Base-by-base conservation (phyloP, 768 basidiomycete genomes). In the Tylopilus rubrobrunneus region DNA sequence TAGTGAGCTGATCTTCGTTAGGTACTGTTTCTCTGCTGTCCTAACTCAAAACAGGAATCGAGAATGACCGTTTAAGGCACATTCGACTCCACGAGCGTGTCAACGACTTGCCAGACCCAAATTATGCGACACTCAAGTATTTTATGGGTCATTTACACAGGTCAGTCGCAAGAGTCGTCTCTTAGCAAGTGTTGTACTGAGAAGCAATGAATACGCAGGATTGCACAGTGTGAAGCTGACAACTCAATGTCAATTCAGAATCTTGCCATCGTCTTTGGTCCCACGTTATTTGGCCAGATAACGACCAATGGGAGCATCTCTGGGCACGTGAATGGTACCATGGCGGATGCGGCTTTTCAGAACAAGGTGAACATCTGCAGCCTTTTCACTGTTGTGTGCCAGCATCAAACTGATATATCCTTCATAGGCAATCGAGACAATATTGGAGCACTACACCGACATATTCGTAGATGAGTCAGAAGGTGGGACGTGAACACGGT, bases 71-170 rank as follows among this genome's bases (percentile, higher is more conserved):
- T 48, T 75, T 98, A 59, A 83, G 96, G 55, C 96, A 98, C 64
- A 98, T 99, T 58, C 84, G 95, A 47, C 74, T 98, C 49, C 97
- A 99, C 65, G 97, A 98, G 67, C 85, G 94, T 44, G 94, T 99
- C 44, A 99, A 99, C 64, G 96, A 98, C 60, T 79, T 99, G 49
- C 96, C 97, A 12, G 97, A 99, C 72, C 83, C 97, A n/a, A 98
- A 98, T 71, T 99, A 99, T 65, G 92, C 97, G 2, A 96, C 96
- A 1, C 77, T 98, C 48, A 98, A 98, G 68, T 97, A 81, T 70
- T 89, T 98, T 70, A 78, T 99, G 77, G 93, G 91, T 12, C 97
- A 99, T 73, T 75, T 99, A 56, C 80, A 98, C 73, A 84, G 81
- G 95, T 96, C 60, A 52, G 82, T 52, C 21, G 23, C 28, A 21